Evolutionary conservation across 352 stramenopile genomes (phyloP), one percentile per base, ranked within the genome.

Genomic region (Globisporangium irregulare): DNA sequence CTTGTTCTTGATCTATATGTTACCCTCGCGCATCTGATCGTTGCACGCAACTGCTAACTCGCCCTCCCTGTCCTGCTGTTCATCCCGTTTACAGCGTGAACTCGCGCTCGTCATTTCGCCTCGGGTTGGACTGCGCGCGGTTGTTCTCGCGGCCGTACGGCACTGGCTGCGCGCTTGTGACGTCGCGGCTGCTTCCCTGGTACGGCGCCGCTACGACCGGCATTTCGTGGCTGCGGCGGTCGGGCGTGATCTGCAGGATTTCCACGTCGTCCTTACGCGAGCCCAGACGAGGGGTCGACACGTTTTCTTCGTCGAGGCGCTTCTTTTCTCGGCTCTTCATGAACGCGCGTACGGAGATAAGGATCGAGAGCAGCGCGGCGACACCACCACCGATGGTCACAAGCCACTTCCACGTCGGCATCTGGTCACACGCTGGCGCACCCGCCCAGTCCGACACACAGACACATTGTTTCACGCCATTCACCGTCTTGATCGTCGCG

Each of bases 381-480:
- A 90, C 74, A 32, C 77, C 82, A 76, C 82, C 82, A 43, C 76
- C 82, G 50, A 91, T 73, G 0, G 82, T 91, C 3, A 89, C 72
- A 36, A 85, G 25, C 78, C 78, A 87, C 64, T 91, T 91, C 82
- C 82, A 91, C 27, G 79, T 68, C 2, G 82, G 80, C 76, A 80
- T 84, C 56, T 70, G 74, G 56, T 84, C 74, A 50, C 82, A 91
- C 43, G 75, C 70, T 0, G 82, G 82, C 38, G 82, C 77, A 27
- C 83, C 78, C 1, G 76, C 75, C 82, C 82, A 91, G 65, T 89
- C 82, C 43, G 79, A 87, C 18, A 87, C 80, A 55, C 82, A 91
- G 24, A 88, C 80, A 32, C 82, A 91, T 18, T 68, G 67, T 29
- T 72, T 64, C 24, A 72, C 56, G n/a, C 76, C 80, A 20, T 89